These are phyloP conservation scores for Fusarium nurragi DNA, from an alignment of 2,329 filamentous ascomycete species.

Conservation along the genomic window DNA sequence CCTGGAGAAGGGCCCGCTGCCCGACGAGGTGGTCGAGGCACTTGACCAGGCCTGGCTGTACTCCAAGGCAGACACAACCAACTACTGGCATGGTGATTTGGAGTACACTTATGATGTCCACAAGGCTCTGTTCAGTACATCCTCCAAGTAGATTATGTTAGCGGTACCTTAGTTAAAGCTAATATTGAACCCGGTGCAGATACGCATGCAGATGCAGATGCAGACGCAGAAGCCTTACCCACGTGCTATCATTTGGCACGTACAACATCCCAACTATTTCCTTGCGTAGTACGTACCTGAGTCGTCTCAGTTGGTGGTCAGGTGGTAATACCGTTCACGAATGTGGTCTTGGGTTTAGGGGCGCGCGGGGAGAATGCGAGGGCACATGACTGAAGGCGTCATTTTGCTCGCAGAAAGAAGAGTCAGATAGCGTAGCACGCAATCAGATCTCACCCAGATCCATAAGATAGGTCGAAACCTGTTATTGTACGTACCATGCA, in stretches of 20 bases:
- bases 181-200: neutral
- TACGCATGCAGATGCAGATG: neutral
- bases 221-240: neutral
- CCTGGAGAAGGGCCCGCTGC: constrained; percentile 76
- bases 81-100: constrained; percentile 69
- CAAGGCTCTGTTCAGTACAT: constrained; percentile 64
- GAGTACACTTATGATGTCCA: constrained; percentile 73
- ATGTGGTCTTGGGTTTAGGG: constrained; percentile 14
- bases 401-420: constrained; percentile 18
- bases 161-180: neutral
- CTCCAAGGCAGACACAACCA: constrained; percentile 65
- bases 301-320: too few relatives aligned
- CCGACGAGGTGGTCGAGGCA: constrained; percentile 77
- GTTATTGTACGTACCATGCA: neutral
- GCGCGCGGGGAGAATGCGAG: constrained; percentile 31
- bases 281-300: too few relatives aligned
- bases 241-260: constrained; percentile 3
- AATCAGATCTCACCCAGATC: constrained; percentile 25
- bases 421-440: constrained; percentile 26
- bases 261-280: neutral
- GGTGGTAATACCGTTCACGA: constrained; percentile 18
- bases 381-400: constrained; percentile 40
- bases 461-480: constrained; percentile 9
- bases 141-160: constrained; percentile 50
- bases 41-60: constrained; percentile 82